phyloP scores from a whole-genome alignment of 441 rosid genomes.

The Hura crepitans region DNA sequence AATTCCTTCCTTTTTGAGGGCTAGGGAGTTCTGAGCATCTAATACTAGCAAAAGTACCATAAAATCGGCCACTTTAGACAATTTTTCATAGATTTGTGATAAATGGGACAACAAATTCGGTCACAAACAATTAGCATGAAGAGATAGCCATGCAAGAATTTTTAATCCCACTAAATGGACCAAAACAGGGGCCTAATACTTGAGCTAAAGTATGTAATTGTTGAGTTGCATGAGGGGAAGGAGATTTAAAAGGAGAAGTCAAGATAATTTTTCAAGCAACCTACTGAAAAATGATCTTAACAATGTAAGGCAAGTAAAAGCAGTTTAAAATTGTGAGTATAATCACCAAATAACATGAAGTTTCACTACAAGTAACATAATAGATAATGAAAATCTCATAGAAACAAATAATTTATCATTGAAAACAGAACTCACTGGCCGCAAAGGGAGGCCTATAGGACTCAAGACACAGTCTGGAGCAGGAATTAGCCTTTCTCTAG shows the following conservation, averaged over 20 bases:
- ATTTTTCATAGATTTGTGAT: not conserved
- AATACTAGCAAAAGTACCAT: not conserved
- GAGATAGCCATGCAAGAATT: not conserved
- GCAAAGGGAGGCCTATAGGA: conserved; percentile 87
- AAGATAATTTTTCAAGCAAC: not conserved
- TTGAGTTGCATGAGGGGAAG: not conserved
- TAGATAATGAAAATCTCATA: not conserved
- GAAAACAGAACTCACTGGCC: conserved; percentile 60
- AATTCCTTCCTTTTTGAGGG: too few species aligned
- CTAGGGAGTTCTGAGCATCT: not conserved
- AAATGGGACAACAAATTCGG: not conserved
- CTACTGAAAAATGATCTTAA: not conserved
- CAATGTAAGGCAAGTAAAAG: not conserved
- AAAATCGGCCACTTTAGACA: not conserved
- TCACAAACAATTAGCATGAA: not conserved
- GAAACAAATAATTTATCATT: not conserved
- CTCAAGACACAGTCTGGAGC: conserved; percentile 91
- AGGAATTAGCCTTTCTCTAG: conserved; percentile 86
- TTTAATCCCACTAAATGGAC: not conserved
- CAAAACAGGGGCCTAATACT: not conserved
- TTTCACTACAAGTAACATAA: not conserved
- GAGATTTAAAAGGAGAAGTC: not conserved
- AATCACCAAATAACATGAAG: conserved; percentile 1
- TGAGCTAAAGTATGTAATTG: not conserved
- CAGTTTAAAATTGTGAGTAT: not conserved